Evolutionary conservation across 805 yeast genomes (phyloP).

Genomic region (Maudiozyma pseudohumilis): DNA sequence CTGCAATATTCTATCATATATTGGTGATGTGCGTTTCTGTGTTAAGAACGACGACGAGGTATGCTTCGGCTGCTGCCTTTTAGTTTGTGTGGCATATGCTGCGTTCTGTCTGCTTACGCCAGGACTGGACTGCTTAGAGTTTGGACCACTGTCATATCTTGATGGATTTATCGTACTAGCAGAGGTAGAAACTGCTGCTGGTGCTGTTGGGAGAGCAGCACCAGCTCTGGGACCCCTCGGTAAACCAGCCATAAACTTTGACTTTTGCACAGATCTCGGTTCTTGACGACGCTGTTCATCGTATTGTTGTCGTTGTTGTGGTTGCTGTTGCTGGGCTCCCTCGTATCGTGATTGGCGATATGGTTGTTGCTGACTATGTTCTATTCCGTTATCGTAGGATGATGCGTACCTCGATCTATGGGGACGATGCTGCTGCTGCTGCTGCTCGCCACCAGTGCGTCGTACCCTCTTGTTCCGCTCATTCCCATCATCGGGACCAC

Average conservation of each 20-base stretch:
- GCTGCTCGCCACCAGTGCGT: neutral
- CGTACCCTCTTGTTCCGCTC: conserved; percentile 3
- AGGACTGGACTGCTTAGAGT: no score
- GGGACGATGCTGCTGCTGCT: no score
- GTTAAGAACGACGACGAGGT: conserved; percentile 1
- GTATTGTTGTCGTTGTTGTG: no score
- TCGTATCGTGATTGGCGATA: conserved; percentile 4
- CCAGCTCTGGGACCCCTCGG: conserved; percentile 21
- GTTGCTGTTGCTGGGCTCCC: conserved; percentile 1
- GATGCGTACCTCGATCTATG: neutral
- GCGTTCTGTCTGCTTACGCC: no score
- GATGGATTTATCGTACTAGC: neutral
- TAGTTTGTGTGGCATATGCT: neutral
- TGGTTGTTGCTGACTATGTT: no score
- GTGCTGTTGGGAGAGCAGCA: neutral
- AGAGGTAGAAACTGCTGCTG: neutral
- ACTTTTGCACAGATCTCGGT: no score
- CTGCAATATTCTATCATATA: conserved; percentile 65
- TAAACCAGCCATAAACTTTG: conserved; percentile 6
- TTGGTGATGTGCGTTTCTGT: conserved; percentile 16
- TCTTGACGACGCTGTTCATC: no score
- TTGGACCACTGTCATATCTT: conserved; percentile 7
- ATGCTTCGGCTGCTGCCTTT: neutral
- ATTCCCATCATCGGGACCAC: neutral
- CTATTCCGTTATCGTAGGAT: neutral